Evolutionary conservation across 768 basidiomycete species (phyloP).

Genomic region (Daedaleopsis nitida): DNA sequence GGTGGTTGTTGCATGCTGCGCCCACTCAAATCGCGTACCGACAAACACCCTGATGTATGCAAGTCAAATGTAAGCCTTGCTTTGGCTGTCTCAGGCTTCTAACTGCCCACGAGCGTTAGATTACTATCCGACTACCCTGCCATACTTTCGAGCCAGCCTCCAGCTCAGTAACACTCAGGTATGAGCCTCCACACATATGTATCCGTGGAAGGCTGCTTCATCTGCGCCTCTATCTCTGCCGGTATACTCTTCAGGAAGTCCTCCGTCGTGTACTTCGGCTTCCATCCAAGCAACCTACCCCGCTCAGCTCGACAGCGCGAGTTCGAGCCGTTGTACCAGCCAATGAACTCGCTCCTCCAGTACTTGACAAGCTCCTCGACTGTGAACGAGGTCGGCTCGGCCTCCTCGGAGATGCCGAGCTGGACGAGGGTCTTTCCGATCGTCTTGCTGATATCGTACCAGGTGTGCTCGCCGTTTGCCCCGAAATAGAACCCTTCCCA

Average conservation of each 20-base stretch:
- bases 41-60: too few species aligned
- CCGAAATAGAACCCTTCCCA: slow-evolving; percentile 40
- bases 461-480: slow-evolving; percentile 35
- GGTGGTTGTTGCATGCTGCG: neutral
- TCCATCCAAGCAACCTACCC: slow-evolving; percentile 51
- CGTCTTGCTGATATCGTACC: slow-evolving; percentile 37
- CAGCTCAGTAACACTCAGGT: too few species aligned
- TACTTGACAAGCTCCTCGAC: slow-evolving; percentile 45
- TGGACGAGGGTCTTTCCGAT: slow-evolving; percentile 38
- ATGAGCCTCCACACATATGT: too few species aligned
- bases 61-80: too few species aligned
- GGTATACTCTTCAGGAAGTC: slow-evolving; percentile 54
- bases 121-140: too few species aligned
- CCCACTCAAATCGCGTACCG: neutral
- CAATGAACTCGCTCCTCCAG: slow-evolving; percentile 10
- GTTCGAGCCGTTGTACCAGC: slow-evolving; percentile 22
- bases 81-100: too few species aligned
- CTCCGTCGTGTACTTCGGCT: slow-evolving; percentile 46
- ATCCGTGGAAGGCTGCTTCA: neutral
- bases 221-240: slow-evolving; percentile 41
- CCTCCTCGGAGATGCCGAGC: slow-evolving; percentile 32
- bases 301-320: slow-evolving; percentile 32
- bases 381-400: slow-evolving; percentile 47
- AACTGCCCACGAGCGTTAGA: too few species aligned
- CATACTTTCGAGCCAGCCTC: too few species aligned